These are phyloP conservation scores for Ogataea angusta DNA, from an alignment of 805 yeast species.

Conservation along the genomic window DNA sequence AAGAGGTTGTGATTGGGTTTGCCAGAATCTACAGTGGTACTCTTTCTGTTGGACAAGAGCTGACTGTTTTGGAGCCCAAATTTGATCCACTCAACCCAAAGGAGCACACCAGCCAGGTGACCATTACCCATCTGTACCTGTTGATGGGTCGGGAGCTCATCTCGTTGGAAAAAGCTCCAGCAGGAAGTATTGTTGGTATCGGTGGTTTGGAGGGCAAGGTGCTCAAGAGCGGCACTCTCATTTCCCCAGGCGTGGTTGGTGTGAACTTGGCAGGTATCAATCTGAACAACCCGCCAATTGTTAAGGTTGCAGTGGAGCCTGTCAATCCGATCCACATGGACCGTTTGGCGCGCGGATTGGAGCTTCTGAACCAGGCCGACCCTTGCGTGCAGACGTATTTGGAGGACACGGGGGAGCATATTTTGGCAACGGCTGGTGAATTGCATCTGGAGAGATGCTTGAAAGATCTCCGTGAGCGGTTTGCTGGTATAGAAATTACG, in stretches of 20 bases:
- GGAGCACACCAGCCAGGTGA: conserved; percentile 54
- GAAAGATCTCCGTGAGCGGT: conserved; percentile 84
- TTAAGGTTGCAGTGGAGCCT: conserved; percentile 95
- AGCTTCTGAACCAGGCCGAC: conserved; percentile 79
- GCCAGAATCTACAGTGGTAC: conserved; percentile 89
- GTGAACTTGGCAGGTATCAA: conserved; percentile 77
- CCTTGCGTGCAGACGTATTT: conserved; percentile 88
- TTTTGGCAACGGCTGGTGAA: conserved; percentile 94
- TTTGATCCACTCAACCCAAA: conserved; percentile 64
- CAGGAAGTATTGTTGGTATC: conserved; percentile 93
- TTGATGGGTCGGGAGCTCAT: conserved; percentile 92
- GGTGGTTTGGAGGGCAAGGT: conserved; percentile 84
- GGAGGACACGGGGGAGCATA: conserved; percentile 90
- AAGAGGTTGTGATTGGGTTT: conserved; percentile 80
- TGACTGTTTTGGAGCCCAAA: conserved; percentile 82
- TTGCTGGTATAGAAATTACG: conserved; percentile 85
- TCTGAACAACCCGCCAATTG: conserved; percentile 81
- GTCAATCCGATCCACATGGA: conserved; percentile 78
- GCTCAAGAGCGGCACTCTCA: conserved; percentile 81
- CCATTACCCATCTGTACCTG: conserved; percentile 66
- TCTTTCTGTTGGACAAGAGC: conserved; percentile 65
- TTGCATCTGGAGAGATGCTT: conserved; percentile 91
- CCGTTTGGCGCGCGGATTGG: conserved; percentile 72
- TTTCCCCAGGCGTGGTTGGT: conserved; percentile 55
- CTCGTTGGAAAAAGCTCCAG: conserved; percentile 75